Evolutionary conservation across 139 green algal genomes (phyloP).

Genomic region (Closterium sp.): DNA sequence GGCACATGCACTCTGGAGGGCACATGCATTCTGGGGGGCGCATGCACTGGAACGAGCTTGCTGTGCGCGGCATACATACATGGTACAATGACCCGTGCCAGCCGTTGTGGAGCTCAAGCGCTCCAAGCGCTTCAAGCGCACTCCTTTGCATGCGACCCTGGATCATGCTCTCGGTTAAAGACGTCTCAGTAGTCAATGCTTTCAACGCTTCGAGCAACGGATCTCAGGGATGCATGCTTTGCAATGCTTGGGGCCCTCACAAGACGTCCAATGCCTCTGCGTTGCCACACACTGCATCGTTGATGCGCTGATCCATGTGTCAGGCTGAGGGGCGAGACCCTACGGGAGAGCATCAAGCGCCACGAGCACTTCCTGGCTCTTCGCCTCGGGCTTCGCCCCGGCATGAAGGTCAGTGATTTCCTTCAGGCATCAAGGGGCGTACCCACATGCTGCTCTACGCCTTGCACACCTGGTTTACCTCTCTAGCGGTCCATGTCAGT

Average conservation of each 20-base stretch:
- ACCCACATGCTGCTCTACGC: conserved; percentile 58
- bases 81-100: no score
- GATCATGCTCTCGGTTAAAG: no score
- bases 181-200: no score
- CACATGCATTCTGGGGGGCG: no score
- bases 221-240: conserved; percentile 61
- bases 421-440: not conserved
- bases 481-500: conserved; percentile 56
- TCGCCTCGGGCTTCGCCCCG: conserved; percentile 57
- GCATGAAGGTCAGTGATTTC: conserved; percentile 47
- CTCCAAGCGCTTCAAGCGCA: no score
- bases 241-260: not conserved
- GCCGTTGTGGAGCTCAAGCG: no score
- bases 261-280: conserved; percentile 61
- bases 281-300: no score
- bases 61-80: no score
- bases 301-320: not conserved
- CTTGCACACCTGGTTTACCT: conserved; percentile 71
- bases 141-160: no score
- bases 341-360: conserved; percentile 64
- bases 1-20: no score
- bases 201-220: no score
- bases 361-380: conserved; percentile 74
- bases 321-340: conserved; percentile 59
- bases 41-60: no score